Evolutionary conservation across 345 rosid genomes (phyloP), one percentile per base, ranked within the genome.

Genomic region (Salix koriyanagi): DNA sequence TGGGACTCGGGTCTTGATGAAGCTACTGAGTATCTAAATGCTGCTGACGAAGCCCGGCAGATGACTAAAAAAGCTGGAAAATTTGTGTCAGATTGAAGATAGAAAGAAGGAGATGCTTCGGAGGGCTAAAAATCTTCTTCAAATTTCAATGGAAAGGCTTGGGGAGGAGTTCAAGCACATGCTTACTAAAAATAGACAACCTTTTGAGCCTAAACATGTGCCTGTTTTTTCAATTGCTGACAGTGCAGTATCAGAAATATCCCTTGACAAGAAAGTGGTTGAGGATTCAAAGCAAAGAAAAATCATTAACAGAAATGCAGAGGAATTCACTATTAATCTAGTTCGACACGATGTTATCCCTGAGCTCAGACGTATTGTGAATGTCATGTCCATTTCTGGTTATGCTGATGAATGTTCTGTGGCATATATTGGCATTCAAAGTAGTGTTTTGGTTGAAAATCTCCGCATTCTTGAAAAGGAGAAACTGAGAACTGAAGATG

Each of bases 401-500:
- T 92, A 92, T 69, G 90, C 79, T 44, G 88, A 84, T 0, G 99
- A 95, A 83, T 95, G 99, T 85, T 78, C 87, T 30, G 94, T 87
- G 84, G 89, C 90, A 15, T 92, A 86, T 75, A 80, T 88, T 41
- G 73, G 62, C 71, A 90, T 87, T 54, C 84, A 94, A 64, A 92
- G 87, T 83, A 92, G 89, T n/a, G 92, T 90, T 3, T 71, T 95
- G 83, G 95, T 91, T 25, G 97, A 91, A 85, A 90, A 87, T 80
- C 93, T 92, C 30, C 84, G 77, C 65, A 82, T 83, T 72, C 91
- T 92, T 26, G 94, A 92, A 76, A 88, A 91, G 36, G 97, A 92
- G 88, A 91, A 90, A 84, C 75, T 88, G 84, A 90, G 96, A 81
- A 91, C 90, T 2, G 97, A 92, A 83, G 96, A 92, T 80, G 97